A percentile compares a stretch with the other conserved stretches of the same genome.
Conservation (phyloP, 1,139 yeast species). For the Taphrina populina region DNA sequence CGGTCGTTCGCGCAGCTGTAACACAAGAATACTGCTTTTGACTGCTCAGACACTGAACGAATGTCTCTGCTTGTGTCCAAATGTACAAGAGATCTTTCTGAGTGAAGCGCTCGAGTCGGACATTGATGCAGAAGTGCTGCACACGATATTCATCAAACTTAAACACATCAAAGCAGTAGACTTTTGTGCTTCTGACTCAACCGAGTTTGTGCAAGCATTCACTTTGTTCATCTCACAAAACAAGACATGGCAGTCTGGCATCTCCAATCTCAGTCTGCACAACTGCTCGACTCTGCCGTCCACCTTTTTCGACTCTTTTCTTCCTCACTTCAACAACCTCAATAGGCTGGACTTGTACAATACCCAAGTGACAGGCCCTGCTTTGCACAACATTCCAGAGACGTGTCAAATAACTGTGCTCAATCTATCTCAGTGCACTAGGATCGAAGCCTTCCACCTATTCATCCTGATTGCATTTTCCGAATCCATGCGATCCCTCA, state of each 20-base stretch:
- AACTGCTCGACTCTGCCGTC: conserved; percentile 79
- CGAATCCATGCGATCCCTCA: neutral
- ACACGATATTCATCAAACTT: conserved; percentile 56
- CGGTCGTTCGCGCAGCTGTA: conserved; percentile 87
- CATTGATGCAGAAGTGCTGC: conserved; percentile 59
- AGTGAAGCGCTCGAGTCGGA: conserved; percentile 86
- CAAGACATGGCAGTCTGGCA: conserved; percentile 42
- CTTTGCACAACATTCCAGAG: conserved; percentile 54
- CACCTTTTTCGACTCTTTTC: conserved; percentile 55
- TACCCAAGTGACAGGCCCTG: conserved; percentile 66
- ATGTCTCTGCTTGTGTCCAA: conserved; percentile 62
- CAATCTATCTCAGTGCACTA: conserved; percentile 75
- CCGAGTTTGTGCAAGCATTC: conserved; percentile 57
- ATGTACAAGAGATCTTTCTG: conserved; percentile 73
- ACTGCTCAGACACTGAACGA: conserved; percentile 67
- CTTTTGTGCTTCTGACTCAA: conserved; percentile 83
- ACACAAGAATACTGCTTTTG: conserved; percentile 86
- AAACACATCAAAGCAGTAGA: conserved; percentile 68
- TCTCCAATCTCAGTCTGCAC: conserved; percentile 69
- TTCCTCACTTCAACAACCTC: conserved; percentile 60
- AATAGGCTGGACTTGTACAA: conserved; percentile 77
- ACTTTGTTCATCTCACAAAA: conserved; percentile 47
- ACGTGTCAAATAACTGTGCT: conserved; percentile 68
- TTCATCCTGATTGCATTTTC: conserved; percentile 3
- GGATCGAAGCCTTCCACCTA: conserved; percentile 45